phyloP scores from a whole-genome alignment of 148 eudicot species.

The Fagopyrum esculentum region DNA sequence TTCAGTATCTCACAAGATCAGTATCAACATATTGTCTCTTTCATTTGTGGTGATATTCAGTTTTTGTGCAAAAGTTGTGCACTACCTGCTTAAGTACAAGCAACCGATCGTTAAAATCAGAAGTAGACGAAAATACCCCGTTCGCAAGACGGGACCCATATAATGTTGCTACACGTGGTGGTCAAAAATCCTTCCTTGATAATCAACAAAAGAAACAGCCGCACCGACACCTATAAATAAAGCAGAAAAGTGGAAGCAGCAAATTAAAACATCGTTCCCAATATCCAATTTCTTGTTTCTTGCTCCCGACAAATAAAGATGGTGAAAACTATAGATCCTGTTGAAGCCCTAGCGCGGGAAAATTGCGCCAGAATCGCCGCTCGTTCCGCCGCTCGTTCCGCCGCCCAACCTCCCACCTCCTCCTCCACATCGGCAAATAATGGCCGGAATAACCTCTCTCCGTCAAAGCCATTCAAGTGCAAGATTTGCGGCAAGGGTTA shows the following conservation, averaged over 20 bases:
- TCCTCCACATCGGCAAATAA: background rate
- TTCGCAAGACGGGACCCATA: background rate
- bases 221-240: conserved; percentile 4
- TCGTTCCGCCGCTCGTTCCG: background rate
- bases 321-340: background rate
- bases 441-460: background rate
- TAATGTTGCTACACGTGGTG: no score
- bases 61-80: no score
- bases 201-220: background rate
- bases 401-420: background rate
- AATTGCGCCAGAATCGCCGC: background rate
- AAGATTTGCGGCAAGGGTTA: conserved; percentile 29
- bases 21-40: no score
- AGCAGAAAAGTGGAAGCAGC: background rate
- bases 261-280: background rate
- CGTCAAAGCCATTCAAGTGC: conserved; percentile 14
- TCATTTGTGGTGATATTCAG: no score
- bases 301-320: background rate
- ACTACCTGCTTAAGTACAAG: no score
- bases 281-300: background rate
- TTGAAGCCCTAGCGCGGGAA: background rate
- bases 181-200: no score
- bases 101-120: no score
- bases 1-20: no score
- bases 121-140: no score